These are phyloP conservation scores for Colletotrichum lini DNA, from an alignment of 2,329 filamentous ascomycete genomes.

Conservation along the genomic window DNA sequence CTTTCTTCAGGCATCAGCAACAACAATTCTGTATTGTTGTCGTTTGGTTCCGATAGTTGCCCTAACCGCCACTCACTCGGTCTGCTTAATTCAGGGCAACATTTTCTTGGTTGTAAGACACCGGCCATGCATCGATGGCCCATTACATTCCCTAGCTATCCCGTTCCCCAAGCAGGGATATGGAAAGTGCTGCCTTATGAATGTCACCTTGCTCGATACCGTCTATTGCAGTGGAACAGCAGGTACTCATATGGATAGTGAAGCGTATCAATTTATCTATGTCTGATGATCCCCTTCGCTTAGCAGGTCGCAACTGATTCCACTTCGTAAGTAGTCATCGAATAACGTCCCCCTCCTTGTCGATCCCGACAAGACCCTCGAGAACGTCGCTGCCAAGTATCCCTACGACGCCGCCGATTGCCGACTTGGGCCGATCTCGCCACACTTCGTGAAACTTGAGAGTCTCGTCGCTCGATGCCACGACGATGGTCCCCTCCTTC, in stretches of 20 bases:
- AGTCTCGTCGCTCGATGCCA: conserved; percentile 91
- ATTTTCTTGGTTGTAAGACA: background rate
- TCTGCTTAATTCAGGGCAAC: background rate
- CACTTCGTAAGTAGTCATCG: conserved; percentile 63
- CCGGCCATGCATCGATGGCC: background rate
- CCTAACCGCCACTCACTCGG: no score
- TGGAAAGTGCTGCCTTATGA: no score
- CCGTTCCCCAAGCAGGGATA: no score
- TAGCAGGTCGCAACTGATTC: conserved; percentile 50
- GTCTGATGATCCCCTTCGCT: conserved; percentile 8
- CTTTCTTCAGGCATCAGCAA: background rate
- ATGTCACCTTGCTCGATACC: no score
- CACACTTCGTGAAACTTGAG: conserved; percentile 98
- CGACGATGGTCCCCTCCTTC: conserved; percentile 79
- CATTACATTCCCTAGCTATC: background rate
- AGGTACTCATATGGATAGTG: background rate
- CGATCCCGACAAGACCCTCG: conserved; percentile 84
- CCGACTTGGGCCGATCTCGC: conserved; percentile 73
- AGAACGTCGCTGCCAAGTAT: conserved; percentile 88
- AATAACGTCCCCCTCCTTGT: conserved; percentile 80
- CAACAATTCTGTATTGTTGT: no score
- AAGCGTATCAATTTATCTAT: conserved; percentile 18
- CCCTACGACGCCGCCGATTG: conserved; percentile 64
- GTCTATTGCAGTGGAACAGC: no score
- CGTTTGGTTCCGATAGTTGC: no score